Evolutionary conservation across 371 early-diverging fungal species (phyloP).

Genomic region (Phascolomyces articulosus): DNA sequence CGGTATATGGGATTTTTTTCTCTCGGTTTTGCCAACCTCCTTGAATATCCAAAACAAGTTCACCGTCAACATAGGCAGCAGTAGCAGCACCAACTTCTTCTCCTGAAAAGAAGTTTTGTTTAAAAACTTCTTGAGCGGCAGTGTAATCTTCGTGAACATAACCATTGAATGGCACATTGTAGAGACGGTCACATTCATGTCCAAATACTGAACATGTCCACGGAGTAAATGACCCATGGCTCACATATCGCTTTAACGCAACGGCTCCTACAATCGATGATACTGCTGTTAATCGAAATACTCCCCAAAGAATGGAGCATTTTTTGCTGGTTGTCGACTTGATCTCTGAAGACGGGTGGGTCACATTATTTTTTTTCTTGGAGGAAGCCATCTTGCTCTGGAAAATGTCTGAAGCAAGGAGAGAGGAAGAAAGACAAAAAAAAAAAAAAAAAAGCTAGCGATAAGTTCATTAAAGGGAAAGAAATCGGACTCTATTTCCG

Average conservation of each 20-base stretch:
- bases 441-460: too few species aligned
- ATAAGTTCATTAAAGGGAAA: too few species aligned
- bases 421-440: too few species aligned
- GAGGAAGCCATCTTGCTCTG: too few species aligned
- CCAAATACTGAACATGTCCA: conserved; percentile 1
- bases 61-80: conserved; percentile 57
- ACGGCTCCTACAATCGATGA: too few species aligned
- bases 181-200: neutral
- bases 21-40: conserved; percentile 66
- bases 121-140: conserved; percentile 29
- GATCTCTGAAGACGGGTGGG: too few species aligned
- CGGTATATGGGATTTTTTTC: conserved; percentile 43
- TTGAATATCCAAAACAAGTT: conserved; percentile 62
- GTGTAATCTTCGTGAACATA: conserved; percentile 37
- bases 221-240: neutral
- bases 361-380: too few species aligned
- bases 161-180: conserved; percentile 16
- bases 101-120: conserved; percentile 28
- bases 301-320: too few species aligned
- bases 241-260: neutral
- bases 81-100: conserved; percentile 59
- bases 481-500: too few species aligned
- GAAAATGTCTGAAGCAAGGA: too few species aligned
- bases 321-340: too few species aligned
- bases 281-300: too few species aligned